Evolutionary conservation across 2,329 filamentous ascomycete genomes (phyloP), one percentile per base, ranked within the genome.

Genomic region (Grosmannia penicillata): DNA sequence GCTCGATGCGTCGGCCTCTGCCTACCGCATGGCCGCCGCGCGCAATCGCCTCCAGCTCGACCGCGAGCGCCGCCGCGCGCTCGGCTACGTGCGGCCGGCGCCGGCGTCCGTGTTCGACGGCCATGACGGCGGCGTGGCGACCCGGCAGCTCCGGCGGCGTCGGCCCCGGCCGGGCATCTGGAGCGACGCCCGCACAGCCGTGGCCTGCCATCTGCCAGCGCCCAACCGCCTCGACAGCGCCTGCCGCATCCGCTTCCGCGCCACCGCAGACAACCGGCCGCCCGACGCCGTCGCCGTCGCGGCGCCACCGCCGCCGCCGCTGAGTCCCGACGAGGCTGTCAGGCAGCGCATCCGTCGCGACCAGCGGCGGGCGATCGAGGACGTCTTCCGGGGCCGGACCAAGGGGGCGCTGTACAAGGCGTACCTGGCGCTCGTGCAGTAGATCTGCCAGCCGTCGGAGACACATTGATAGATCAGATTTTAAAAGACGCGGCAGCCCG

Each of bases 1-100:
- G n/a, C n/a, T 26, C 24, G 24, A 8, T 13, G 24, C 24, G 24
- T 8, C 24, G 8, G 24, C 13, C 24, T 8, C 24, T 4, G 27
- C 31, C 19, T 13, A 34, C 2, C 6, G 22, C 36, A 33, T 40
- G 21, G 14, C 11, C 14, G 33, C 18, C 4, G 43, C 39, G n/a
- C 39, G n/a, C 32, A 24, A 36, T 22, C 25, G 38, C 22, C 19
- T 47, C 33, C 25, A 37, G 19, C 38, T 48, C 13, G 47, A 49
- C 41, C 43, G 46, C 3, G 34, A 39, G 2, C 45, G 47, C 1
- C 46, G 47, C 10, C 17, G 45, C 7, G 40, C 39, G n/a, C 37
- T 48, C 19, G 38, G 44, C 24, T 33, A 42, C 18, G 19, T 28
- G 5, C 34, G 28, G 27, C 47, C 46, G 8, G 34, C 37, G 21